A percentile compares a stretch with the other conserved stretches of the same genome.
Conservation (phyloP, 2,329 filamentous ascomycete species). For the Microcera coccophila region DNA sequence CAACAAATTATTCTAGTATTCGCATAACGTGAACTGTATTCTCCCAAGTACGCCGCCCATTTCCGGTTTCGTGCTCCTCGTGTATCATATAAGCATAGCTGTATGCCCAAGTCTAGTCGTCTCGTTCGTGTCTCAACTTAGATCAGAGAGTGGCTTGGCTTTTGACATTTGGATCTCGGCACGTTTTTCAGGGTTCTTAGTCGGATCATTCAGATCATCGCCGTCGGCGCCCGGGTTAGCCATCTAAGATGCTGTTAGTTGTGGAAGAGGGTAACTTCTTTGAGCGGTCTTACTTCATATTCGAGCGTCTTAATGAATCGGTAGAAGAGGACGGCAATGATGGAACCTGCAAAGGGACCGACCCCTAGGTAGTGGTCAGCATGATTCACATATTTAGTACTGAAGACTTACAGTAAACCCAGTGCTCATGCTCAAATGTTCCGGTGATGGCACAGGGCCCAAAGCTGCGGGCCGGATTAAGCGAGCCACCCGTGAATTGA, state of each 20-base stretch:
- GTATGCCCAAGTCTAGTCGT: too few relatives aligned
- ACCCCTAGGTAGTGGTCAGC: conserved; percentile 24
- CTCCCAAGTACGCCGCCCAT: too few relatives aligned
- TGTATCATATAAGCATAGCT: too few relatives aligned
- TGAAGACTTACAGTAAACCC: conserved; percentile 42
- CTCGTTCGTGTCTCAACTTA: conserved; percentile 10
- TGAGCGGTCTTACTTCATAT: conserved; percentile 29
- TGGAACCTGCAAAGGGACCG: conserved; percentile 32
- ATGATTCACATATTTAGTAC: background rate
- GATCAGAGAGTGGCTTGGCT: conserved; percentile 20
- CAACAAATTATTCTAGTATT: too few relatives aligned
- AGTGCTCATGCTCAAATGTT: conserved; percentile 42
- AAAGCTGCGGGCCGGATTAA: conserved; percentile 46
- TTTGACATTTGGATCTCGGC: conserved; percentile 23
- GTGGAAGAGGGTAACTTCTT: background rate
- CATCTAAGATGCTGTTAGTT: conserved; percentile 30
- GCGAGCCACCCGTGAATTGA: conserved; percentile 45
- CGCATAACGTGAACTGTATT: too few relatives aligned
- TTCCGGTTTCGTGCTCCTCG: too few relatives aligned
- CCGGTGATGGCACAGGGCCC: conserved; percentile 43
- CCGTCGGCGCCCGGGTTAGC: conserved; percentile 46
- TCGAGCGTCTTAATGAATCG: conserved; percentile 40
- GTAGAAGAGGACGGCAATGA: conserved; percentile 36
- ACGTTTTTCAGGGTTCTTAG: conserved; percentile 40
- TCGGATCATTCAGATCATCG: conserved; percentile 41